Evolutionary conservation across 2,329 filamentous ascomycete genomes (phyloP).

Genomic region (Xylariaceae sp.): DNA sequence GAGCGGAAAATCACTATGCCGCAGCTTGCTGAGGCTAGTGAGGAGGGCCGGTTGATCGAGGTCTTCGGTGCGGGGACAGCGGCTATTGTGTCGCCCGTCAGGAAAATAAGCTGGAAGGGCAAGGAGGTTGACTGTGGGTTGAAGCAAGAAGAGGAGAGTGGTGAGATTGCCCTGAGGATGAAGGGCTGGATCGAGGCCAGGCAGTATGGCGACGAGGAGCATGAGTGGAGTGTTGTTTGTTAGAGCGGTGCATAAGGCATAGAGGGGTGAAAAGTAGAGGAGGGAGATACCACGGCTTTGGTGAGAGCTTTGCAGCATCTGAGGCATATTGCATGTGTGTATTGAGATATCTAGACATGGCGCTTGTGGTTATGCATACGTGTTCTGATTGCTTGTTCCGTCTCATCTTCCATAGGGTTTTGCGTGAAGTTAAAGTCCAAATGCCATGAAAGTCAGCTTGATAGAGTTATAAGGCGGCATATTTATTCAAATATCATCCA

Average conservation of each 20-base stretch:
- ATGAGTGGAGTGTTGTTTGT: slow-evolving; percentile 77
- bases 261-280: neutral
- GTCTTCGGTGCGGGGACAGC: slow-evolving; percentile 93
- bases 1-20: slow-evolving; percentile 93
- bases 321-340: too few relatives aligned
- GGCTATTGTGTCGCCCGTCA: slow-evolving; percentile 86
- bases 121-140: slow-evolving; percentile 80
- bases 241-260: slow-evolving; percentile 9
- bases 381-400: too few relatives aligned
- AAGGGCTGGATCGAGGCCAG: slow-evolving; percentile 96
- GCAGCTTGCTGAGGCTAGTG: slow-evolving; percentile 76
- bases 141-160: slow-evolving; percentile 77
- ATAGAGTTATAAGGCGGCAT: too few relatives aligned
- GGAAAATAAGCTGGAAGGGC: slow-evolving; percentile 86
- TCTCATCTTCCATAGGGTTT: too few relatives aligned
- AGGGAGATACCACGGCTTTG: neutral
- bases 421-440: too few relatives aligned
- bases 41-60: slow-evolving; percentile 84
- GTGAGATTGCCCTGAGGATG: slow-evolving; percentile 80
- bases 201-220: slow-evolving; percentile 91
- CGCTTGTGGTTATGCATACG: too few relatives aligned
- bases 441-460: too few relatives aligned
- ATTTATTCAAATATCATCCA: too few relatives aligned
- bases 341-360: too few relatives aligned
- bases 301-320: too few relatives aligned